phyloP scores from a whole-genome alignment of 805 yeast species.

The Yarrowia phangngaensis region DNA sequence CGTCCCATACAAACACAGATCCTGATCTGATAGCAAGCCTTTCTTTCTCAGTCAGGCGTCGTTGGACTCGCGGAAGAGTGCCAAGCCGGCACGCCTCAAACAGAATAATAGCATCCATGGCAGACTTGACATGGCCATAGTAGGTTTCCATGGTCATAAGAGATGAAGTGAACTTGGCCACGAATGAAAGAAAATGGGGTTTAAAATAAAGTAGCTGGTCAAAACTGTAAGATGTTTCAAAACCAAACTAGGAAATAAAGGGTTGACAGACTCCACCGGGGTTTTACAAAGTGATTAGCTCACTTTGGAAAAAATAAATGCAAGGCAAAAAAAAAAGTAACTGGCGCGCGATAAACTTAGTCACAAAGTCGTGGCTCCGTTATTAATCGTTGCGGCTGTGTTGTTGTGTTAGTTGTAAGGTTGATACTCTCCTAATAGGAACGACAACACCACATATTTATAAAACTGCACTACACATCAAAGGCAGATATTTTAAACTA shows the following conservation, averaged over 20 bases:
- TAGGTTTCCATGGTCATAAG: constrained; percentile 51
- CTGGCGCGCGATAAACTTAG: no score
- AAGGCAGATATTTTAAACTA: constrained; percentile 20
- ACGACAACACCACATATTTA: no score
- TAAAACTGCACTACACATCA: no score
- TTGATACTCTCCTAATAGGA: no score
- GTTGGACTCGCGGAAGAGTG: constrained; percentile 53
- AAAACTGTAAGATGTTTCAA: no score
- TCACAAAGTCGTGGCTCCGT: no score
- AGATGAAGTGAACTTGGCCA: no score
- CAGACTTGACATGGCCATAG: constrained; percentile 54
- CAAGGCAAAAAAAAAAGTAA: background rate
- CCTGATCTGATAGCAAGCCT: constrained; percentile 54
- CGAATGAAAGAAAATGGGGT: no score
- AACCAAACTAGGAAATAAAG: background rate
- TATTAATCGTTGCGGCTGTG: background rate
- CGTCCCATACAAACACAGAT: constrained; percentile 68
- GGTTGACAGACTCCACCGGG: constrained; percentile 26
- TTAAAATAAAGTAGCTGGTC: no score
- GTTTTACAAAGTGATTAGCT: constrained; percentile 21
- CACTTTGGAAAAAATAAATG: constrained; percentile 1
- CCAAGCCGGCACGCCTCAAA: constrained; percentile 62
- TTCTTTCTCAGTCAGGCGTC: constrained; percentile 57
- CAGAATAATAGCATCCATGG: constrained; percentile 59
- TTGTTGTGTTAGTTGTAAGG: background rate